Base-by-base conservation (phyloP, 2,329 filamentous ascomycete genomes). In the Talaromyces atroroseus region DNA sequence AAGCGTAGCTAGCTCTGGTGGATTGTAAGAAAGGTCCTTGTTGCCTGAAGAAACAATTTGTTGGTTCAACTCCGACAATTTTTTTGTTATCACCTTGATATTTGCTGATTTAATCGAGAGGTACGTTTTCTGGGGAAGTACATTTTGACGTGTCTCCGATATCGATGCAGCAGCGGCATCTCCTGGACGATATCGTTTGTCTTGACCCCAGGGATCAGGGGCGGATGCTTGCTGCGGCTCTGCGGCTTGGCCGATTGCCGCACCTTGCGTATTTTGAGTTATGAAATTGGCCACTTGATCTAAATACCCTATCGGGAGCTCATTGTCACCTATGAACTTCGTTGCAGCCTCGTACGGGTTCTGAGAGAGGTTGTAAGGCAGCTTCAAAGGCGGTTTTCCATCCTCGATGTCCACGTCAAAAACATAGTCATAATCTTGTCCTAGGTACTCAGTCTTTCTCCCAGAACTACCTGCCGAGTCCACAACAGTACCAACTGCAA, bases 391-490 rank as follows among this genome's bases (percentile, higher is more conserved):
- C 12, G 92, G 92, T 67, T 95, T 92, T 52, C 91, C 92, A 66
- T 96, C 92, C 69, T 96, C 90, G 60, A 96, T 95, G 65, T 96
- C 92, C 24, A 96, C 92, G 67, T 96, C 92, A 63, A 97, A 97
- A 8, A 99, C 92, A 66, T 88, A 96, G 68, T 99, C 94, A 70
- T 95, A 99, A 59, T 92, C 89, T 68, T 95, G 84, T 32, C 92
- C 92, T 1, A 89, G 79, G 68, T 92, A 87, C 57, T 86, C 80
- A 7, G 84, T 83, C 74, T 92, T 91, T 58, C 84, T 84, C 11
- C 90, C 89, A 62, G 85, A 90, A 68, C 90, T 95, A 38, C 88
- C 90, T 5, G 88, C 89, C 3, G 90, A 84, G 64, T 95, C 90
- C 11, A 97, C 94, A 0, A 99, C 92, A 0, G 91, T 95, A n/a